Conservation (phyloP, 148 eudicot genomes). For the Chenopodium berlandieri region DNA sequence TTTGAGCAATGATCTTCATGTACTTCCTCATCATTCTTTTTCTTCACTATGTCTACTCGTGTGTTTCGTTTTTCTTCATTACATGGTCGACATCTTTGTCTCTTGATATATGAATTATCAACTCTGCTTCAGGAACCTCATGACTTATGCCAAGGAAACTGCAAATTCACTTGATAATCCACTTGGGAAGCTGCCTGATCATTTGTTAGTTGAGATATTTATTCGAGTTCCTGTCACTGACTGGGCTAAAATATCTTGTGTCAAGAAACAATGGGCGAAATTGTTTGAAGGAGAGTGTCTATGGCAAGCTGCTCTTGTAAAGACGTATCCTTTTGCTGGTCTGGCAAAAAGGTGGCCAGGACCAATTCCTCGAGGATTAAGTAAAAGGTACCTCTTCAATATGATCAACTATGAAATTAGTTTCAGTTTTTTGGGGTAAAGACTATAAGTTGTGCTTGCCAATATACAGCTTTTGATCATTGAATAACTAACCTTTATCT, state of each 20-base stretch:
- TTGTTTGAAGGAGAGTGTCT: constrained; percentile 54
- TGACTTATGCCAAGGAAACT: constrained; percentile 30
- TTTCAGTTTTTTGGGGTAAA: neutral
- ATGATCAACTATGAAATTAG: neutral
- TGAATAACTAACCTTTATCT: neutral
- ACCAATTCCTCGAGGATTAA: constrained; percentile 68
- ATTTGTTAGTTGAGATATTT: constrained; percentile 64
- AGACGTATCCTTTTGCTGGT: constrained; percentile 48
- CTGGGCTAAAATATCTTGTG: constrained; percentile 58
- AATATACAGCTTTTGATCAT: neutral
- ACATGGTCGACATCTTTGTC: neutral
- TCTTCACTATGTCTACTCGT: neutral
- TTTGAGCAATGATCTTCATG: neutral
- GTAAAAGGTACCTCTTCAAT: constrained; percentile 51
- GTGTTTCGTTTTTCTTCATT: neutral
- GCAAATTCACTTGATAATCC: constrained; percentile 32
- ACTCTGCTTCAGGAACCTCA: constrained; percentile 24
- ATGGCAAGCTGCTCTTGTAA: constrained; percentile 70
- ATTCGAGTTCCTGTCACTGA: constrained; percentile 63
- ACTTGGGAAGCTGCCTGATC: constrained; percentile 65
- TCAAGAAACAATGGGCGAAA: constrained; percentile 65
- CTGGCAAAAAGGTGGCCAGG: constrained; percentile 70
- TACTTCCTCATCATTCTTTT: neutral
- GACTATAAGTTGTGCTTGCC: neutral
- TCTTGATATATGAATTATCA: neutral